Evolutionary conservation across 31 red algal genomes (phyloP).

Genomic region (Odonthalia washingtoniensis): DNA sequence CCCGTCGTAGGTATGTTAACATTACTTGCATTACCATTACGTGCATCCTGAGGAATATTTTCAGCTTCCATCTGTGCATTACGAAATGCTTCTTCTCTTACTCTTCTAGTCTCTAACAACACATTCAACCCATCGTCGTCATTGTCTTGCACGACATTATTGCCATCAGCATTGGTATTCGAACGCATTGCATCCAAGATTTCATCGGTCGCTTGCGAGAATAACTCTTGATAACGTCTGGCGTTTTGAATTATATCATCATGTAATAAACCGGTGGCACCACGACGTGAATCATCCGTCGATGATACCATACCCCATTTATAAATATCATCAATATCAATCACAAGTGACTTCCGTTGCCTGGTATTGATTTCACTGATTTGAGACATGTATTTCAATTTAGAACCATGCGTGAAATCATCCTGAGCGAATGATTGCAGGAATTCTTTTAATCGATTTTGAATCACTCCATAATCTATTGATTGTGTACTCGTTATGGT

Average conservation of each 20-base stretch:
- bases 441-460: constrained; percentile 83
- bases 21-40: constrained; percentile 30
- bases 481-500: no score
- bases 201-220: constrained; percentile 87
- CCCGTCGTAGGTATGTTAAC: constrained; percentile 59
- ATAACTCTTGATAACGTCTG: constrained; percentile 76
- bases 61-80: constrained; percentile 64
- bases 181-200: constrained; percentile 70
- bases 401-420: constrained; percentile 64
- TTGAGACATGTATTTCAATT: constrained; percentile 92
- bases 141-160: constrained; percentile 15
- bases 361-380: constrained; percentile 86
- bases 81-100: constrained; percentile 76
- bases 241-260: constrained; percentile 78
- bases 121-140: constrained; percentile 59
- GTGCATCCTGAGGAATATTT: constrained; percentile 49
- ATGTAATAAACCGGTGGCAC: constrained; percentile 49
- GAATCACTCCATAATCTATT: constrained; percentile 72
- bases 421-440: constrained; percentile 61
- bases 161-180: constrained; percentile 26
- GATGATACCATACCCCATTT: constrained; percentile 74
- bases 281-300: constrained; percentile 43
- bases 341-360: constrained; percentile 63
- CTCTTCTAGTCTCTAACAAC: constrained; percentile 68
- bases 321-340: constrained; percentile 92